Evolutionary conservation across 495 filamentous ascomycete species (phyloP).

Genomic region (Podospora anserina): DNA sequence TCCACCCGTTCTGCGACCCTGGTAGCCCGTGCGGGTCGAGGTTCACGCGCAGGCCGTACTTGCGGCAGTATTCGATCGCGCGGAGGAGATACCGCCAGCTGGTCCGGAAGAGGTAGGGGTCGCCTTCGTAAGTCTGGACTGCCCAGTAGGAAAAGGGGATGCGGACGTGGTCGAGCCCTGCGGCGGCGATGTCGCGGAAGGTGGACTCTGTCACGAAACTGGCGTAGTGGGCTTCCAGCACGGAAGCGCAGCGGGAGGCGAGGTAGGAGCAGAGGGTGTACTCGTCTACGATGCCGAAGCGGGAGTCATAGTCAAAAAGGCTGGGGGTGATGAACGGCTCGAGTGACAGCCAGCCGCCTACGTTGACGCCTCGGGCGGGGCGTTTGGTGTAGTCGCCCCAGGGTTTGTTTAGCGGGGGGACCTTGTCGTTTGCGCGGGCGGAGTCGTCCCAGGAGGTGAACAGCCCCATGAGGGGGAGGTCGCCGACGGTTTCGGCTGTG

Average conservation of each 20-base stretch:
- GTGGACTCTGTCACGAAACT: constrained; percentile 79
- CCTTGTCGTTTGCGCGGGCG: constrained; percentile 68
- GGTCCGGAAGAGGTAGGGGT: constrained; percentile 83
- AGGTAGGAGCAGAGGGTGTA: constrained; percentile 72
- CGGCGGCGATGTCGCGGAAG: constrained; percentile 77
- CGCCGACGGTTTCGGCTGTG: constrained; percentile 79
- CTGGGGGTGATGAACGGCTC: constrained; percentile 96
- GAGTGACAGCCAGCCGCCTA: constrained; percentile 91
- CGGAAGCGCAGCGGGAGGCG: constrained; percentile 57
- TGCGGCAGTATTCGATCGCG: constrained; percentile 88
- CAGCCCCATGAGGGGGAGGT: constrained; percentile 85
- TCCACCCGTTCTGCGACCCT: constrained; percentile 88
- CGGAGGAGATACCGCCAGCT: constrained; percentile 94
- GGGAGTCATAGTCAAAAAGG: constrained; percentile 69
- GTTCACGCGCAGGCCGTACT: constrained; percentile 89
- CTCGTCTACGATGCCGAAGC: constrained; percentile 76
- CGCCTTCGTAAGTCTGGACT: constrained; percentile 75
- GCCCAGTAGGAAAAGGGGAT: constrained; percentile 97
- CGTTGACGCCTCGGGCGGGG: constrained; percentile 85
- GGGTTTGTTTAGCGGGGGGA: constrained; percentile 68
- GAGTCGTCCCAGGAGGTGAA: constrained; percentile 86
- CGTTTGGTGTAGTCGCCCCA: constrained; percentile 73
- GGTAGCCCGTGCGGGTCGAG: constrained; percentile 86
- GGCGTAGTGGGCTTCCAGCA: constrained; percentile 86
- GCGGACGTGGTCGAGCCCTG: constrained; percentile 93